A percentile compares a stretch with the other conserved stretches of the same genome.
Evolutionary conservation across 2,329 filamentous ascomycete species (phyloP).

Genomic region (Sordariomycetes sp.): DNA sequence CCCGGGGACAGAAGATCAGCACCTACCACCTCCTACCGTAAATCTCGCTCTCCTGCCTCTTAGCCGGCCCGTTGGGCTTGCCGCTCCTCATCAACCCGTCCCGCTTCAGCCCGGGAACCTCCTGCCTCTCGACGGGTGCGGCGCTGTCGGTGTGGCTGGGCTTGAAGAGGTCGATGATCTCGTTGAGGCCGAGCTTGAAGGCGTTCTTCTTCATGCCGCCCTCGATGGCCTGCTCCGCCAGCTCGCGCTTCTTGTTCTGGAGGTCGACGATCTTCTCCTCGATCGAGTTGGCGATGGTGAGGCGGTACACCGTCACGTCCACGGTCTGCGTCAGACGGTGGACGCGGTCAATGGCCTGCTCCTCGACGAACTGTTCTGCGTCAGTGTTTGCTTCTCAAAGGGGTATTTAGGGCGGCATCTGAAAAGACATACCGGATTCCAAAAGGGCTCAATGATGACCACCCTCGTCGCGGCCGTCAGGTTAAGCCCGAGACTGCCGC

Average conservation of each 20-base stretch:
- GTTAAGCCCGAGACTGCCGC: slow-evolving; percentile 86
- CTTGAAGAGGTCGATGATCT: slow-evolving; percentile 85
- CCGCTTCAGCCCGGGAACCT: no score
- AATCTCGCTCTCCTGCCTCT: slow-evolving; percentile 25
- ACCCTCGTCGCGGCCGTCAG: slow-evolving; percentile 89
- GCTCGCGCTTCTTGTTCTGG: slow-evolving; percentile 84
- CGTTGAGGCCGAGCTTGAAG: slow-evolving; percentile 82
- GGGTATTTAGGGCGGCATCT: neutral
- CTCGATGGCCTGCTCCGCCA: slow-evolving; percentile 90
- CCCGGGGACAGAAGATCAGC: no score
- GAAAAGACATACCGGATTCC: slow-evolving; percentile 67
- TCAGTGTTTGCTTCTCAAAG: neutral
- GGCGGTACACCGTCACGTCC: slow-evolving; percentile 90
- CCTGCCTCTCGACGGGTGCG: no score
- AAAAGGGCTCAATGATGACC: slow-evolving; percentile 94
- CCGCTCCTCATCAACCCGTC: slow-evolving; percentile 13
- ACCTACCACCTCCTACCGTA: slow-evolving; percentile 35
- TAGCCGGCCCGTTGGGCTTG: slow-evolving; percentile 10
- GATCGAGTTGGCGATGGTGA: slow-evolving; percentile 78
- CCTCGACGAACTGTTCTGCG: slow-evolving; percentile 79
- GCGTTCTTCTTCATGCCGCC: slow-evolving; percentile 62
- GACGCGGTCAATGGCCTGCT: slow-evolving; percentile 96
- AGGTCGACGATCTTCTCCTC: slow-evolving; percentile 92
- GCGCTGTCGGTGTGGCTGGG: slow-evolving; percentile 42
- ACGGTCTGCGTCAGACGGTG: slow-evolving; percentile 96